Evolutionary conservation across 495 filamentous ascomycete species (phyloP), one percentile per base, ranked within the genome.

Genomic region (Beverwykella pulmonaria): DNA sequence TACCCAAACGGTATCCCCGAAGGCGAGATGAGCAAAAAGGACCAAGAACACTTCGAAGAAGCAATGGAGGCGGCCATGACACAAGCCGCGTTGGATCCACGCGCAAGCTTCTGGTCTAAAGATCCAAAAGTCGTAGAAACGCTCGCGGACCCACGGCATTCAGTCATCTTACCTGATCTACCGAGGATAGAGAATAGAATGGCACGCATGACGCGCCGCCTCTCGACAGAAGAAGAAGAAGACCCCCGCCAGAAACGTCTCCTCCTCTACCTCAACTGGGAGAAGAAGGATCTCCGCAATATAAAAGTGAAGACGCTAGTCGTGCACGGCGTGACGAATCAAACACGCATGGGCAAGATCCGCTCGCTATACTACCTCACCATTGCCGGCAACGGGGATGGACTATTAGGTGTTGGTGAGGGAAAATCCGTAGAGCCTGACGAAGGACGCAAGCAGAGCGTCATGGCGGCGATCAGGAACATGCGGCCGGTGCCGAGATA

Each of bases 271-370:
- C 89, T 25, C 91, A 92, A 58, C 82, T 91, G 77, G 80, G 39
- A 75, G 10, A 70, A 82, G 62, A 59, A 77, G 8, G 74, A 90
- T 41, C 85, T 97, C 52, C 48, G 77, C 14, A 46, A 68, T 0
- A 76, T 91, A 54, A 77, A 79, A 25, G 75, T 80, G 23, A 94
- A 92, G 81, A 77, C 79, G 14, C 72, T 98, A 26, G 90, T 96
- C 22, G 58, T 62, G 2, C 89, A 92, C 71, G 74, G 74, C 1
- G 95, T 99, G 49, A 79, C 83, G 64, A 99, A 99, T 78, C 92
- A 97, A 83, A 98, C 95, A 29, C 90, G 92, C 80, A 85, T 99
- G 77, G 94, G 94, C 70, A 99, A 97, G 84, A 86, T 98, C 58
- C 78, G 78, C 55, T 87, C 85, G 72, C 63, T 82, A 10, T 94